Percentiles rank a stretch among this genome's conserved stretches.
phyloP scores from a whole-genome alignment of 257 asterid genomes.

The Solanum boliviense region DNA sequence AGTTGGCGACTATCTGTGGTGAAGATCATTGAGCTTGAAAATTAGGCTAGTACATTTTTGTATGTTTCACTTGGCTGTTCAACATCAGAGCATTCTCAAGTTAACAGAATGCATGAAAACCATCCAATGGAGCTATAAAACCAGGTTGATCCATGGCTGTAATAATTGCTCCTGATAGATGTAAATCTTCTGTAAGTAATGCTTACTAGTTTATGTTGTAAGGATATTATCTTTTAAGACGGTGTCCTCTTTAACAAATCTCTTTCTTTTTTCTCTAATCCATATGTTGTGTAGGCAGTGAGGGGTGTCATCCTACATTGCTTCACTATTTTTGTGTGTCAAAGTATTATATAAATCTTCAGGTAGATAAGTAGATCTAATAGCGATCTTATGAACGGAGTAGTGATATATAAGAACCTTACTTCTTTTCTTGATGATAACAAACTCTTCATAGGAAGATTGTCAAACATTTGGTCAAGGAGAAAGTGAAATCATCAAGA shows the following conservation, averaged over 20 bases:
- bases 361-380: background rate
- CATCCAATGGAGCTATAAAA: background rate
- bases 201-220: background rate
- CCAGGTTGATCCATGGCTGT: background rate
- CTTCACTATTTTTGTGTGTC: background rate
- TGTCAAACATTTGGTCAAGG: background rate
- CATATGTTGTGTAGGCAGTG: background rate
- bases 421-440: background rate
- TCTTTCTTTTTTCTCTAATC: background rate
- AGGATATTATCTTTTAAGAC: background rate
- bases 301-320: background rate
- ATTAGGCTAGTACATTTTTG: slow-evolving; percentile 14
- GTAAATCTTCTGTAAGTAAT: background rate
- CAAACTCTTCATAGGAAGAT: background rate
- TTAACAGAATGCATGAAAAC: background rate
- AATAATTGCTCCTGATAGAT: background rate
- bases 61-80: background rate
- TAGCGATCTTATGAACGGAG: background rate
- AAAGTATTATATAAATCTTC: background rate
- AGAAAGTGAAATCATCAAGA: background rate
- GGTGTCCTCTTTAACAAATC: background rate
- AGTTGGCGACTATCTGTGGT: slow-evolving; percentile 88
- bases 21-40: slow-evolving; percentile 91
- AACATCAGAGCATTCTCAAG: background rate
- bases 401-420: background rate